Evolutionary conservation across 768 basidiomycete genomes (phyloP).

Genomic region (Amanita fuliginea): DNA sequence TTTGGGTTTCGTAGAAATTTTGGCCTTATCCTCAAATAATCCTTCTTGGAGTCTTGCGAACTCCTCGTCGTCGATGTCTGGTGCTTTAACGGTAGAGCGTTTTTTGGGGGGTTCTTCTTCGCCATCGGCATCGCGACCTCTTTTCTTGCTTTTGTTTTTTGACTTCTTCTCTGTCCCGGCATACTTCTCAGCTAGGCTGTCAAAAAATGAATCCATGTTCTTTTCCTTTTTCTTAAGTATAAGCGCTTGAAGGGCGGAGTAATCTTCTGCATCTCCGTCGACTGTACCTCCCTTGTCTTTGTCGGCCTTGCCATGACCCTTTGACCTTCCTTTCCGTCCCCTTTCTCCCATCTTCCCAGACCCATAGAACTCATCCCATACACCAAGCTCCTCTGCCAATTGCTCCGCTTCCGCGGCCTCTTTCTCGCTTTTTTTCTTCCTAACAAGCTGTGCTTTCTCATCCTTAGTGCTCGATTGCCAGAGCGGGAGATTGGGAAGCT

Average conservation of each 20-base stretch:
- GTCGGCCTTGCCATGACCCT: slow-evolving; percentile 30
- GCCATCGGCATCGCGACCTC: slow-evolving; percentile 29
- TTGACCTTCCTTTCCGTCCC: slow-evolving; percentile 43
- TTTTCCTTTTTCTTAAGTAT: slow-evolving; percentile 66
- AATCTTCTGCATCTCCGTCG: slow-evolving; percentile 39
- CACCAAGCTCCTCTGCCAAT: slow-evolving; percentile 76
- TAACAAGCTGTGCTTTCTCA: slow-evolving; percentile 63
- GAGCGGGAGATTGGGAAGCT: slow-evolving; percentile 38
- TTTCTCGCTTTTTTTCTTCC: slow-evolving; percentile 63
- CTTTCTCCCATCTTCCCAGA: slow-evolving; percentile 55
- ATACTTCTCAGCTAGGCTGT: slow-evolving; percentile 68
- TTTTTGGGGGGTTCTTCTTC: slow-evolving; percentile 37
- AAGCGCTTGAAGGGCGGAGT: slow-evolving; percentile 66
- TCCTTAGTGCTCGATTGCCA: slow-evolving; percentile 75
- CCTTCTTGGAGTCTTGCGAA: slow-evolving; percentile 50
- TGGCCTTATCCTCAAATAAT: slow-evolving; percentile 35
- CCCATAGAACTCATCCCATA: slow-evolving; percentile 92
- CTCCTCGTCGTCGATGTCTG: slow-evolving; percentile 58
- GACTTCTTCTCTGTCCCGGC: slow-evolving; percentile 28
- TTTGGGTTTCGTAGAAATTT: slow-evolving; percentile 14
- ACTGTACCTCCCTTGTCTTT: slow-evolving; percentile 25
- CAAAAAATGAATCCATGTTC: slow-evolving; percentile 62
- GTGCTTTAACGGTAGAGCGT: slow-evolving; percentile 27
- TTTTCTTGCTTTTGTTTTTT: slow-evolving; percentile 46
- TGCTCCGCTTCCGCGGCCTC: slow-evolving; percentile 81